A percentile compares a stretch with the other conserved stretches of the same genome.
These are phyloP conservation scores for Galerina sulciceps DNA, from an alignment of 768 basidiomycete species.

Conservation along the genomic window DNA sequence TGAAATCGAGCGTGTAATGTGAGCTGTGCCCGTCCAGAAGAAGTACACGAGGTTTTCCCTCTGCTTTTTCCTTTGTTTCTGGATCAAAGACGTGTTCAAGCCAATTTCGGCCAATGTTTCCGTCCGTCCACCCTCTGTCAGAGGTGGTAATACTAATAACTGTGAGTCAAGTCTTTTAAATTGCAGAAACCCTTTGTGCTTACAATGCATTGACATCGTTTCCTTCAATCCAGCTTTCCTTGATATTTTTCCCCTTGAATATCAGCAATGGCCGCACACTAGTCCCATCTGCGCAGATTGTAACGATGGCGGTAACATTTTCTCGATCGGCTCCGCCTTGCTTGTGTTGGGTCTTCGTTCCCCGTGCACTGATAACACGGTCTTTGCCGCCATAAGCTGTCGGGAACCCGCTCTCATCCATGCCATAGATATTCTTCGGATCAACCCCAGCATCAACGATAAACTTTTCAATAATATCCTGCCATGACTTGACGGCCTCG, in stretches of 20 bases:
- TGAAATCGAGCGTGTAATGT: constrained; percentile 37
- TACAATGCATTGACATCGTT: constrained; percentile 27
- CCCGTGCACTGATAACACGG: constrained; percentile 26
- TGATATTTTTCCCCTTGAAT: constrained; percentile 30
- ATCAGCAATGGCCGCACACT: constrained; percentile 24
- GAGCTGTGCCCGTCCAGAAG: constrained; percentile 13
- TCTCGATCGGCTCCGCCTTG: constrained; percentile 29
- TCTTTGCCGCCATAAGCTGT: constrained; percentile 21
- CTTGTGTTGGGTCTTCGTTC: constrained; percentile 33
- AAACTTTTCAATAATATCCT: constrained; percentile 28
- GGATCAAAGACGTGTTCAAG: constrained; percentile 30
- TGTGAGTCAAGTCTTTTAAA: not conserved
- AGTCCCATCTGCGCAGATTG: constrained; percentile 32
- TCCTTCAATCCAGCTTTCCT: constrained; percentile 22
- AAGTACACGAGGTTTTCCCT: not conserved
- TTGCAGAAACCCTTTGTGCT: constrained; percentile 5
- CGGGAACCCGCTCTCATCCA: constrained; percentile 39
- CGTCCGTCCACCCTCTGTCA: constrained; percentile 32
- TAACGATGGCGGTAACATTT: constrained; percentile 20
- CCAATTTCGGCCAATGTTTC: constrained; percentile 21
- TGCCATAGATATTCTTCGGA: constrained; percentile 30
- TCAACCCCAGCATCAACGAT: constrained; percentile 27
- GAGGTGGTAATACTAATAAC: constrained; percentile 25
- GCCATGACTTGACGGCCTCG: constrained; percentile 33
- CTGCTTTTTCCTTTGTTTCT: not conserved